A percentile compares a stretch with the other conserved stretches of the same genome.
These are phyloP conservation scores for Beta corolliflora DNA, from an alignment of 179 eudicot species.

Conservation along the genomic window DNA sequence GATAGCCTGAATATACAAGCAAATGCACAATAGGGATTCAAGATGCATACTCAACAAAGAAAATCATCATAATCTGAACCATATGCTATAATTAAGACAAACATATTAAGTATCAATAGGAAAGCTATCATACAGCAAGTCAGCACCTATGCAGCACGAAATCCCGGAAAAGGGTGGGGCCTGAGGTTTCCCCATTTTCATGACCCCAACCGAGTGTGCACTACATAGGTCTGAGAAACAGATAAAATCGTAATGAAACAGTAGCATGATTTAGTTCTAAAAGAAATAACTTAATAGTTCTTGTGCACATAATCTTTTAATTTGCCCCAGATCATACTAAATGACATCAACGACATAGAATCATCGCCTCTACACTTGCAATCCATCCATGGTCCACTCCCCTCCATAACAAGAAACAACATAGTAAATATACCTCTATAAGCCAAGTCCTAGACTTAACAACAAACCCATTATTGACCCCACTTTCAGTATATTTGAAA, in stretches of 20 bases:
- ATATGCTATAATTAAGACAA: too few relatives aligned
- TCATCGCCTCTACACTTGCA: not conserved
- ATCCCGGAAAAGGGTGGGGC: too few relatives aligned
- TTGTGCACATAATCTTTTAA: not conserved
- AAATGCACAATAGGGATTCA: not conserved
- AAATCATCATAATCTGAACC: not conserved
- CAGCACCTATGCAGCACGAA: not conserved
- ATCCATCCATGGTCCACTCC: not conserved
- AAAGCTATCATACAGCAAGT: not conserved
- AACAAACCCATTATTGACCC: not conserved
- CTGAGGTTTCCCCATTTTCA: too few relatives aligned
- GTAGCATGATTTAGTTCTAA: not conserved
- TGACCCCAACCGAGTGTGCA: too few relatives aligned
- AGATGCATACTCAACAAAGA: not conserved
- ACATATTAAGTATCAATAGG: too few relatives aligned
- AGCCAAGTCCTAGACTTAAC: not conserved
- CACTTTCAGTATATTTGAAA: not conserved
- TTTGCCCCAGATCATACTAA: not conserved
- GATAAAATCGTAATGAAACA: not conserved
- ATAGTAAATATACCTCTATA: not conserved
- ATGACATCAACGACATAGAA: not conserved
- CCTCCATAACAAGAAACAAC: not conserved
- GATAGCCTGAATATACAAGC: conserved; percentile 48
- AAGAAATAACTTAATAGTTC: not conserved
- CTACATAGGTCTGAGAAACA: not conserved